phyloP scores from a whole-genome alignment of 2,329 filamentous ascomycete species.

The Fonsecaea erecta region DNA sequence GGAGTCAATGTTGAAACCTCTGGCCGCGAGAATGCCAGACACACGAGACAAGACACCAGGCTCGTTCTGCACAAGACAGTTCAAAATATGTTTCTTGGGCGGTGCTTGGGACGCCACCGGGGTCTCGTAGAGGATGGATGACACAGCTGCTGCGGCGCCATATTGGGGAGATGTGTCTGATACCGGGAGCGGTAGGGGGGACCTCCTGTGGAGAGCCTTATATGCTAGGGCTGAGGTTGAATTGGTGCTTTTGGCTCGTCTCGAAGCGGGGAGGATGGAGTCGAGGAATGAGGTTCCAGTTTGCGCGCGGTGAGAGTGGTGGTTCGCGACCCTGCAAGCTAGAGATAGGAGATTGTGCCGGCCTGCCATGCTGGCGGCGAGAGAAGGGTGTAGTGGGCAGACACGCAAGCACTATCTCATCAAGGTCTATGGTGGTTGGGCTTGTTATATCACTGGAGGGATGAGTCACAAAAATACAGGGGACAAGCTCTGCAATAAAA shows the following conservation, averaged over 20 bases:
- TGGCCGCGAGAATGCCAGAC: slow-evolving; percentile 91
- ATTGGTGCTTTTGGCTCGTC: slow-evolving; percentile 47
- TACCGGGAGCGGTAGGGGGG: slow-evolving; percentile 79
- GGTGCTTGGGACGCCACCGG: slow-evolving; percentile 81
- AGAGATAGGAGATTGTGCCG: slow-evolving; percentile 46
- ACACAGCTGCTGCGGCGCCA: slow-evolving; percentile 88
- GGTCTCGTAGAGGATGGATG: slow-evolving; percentile 98
- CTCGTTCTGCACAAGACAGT: slow-evolving; percentile 98
- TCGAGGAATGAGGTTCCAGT: slow-evolving; percentile 29
- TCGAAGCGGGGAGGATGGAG: slow-evolving; percentile 24
- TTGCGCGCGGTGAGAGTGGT: slow-evolving; percentile 16
- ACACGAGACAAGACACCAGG: slow-evolving; percentile 95
- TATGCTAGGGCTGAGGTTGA: slow-evolving; percentile 95
- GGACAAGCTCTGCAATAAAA: slow-evolving; percentile 1
- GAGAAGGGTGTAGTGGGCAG: background rate
- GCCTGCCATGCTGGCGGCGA: slow-evolving; percentile 47
- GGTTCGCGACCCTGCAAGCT: slow-evolving; percentile 37
- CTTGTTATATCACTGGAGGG: background rate
- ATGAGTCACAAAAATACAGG: background rate
- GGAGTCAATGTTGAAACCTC: slow-evolving; percentile 99
- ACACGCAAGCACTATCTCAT: slow-evolving; percentile 4
- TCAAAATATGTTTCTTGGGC: slow-evolving; percentile 92
- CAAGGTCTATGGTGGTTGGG: background rate
- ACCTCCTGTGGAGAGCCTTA: slow-evolving; percentile 92
- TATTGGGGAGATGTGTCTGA: slow-evolving; percentile 79